phyloP scores from a whole-genome alignment of 306 rosid species.

The Vigna hirtella region DNA sequence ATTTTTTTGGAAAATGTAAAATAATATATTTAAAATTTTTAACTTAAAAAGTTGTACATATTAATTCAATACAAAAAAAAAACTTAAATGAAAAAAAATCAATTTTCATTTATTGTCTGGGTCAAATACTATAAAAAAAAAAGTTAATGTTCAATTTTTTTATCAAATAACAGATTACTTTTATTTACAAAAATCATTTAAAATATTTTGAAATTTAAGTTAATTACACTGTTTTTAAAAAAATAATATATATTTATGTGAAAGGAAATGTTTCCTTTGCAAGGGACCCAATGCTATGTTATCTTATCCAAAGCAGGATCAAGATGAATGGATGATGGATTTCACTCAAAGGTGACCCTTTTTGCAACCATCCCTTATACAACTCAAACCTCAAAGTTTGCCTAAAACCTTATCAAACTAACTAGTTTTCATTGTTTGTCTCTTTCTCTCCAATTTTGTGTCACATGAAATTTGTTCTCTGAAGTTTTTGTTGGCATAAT shows the following conservation, averaged over 20 bases:
- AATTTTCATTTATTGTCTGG: too few relatives aligned
- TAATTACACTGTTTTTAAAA: not conserved
- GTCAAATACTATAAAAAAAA: too few relatives aligned
- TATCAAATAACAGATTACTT: too few relatives aligned
- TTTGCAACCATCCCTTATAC: constrained; percentile 9
- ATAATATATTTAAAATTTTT: too few relatives aligned
- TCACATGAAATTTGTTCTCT: constrained; percentile 45
- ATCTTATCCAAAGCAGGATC: constrained; percentile 43
- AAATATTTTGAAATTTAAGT: too few relatives aligned
- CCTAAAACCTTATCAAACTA: constrained; percentile 45
- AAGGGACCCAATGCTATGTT: constrained; percentile 36
- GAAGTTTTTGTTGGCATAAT: not conserved
- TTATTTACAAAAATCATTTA: too few relatives aligned
- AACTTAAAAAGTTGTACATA: too few relatives aligned
- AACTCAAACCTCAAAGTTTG: constrained; percentile 39
- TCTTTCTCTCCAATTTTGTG: constrained; percentile 27
- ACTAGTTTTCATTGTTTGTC: constrained; percentile 2
- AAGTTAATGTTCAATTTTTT: too few relatives aligned
- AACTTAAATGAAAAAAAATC: too few relatives aligned
- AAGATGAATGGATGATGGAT: constrained; percentile 49
- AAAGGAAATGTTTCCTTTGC: not conserved
- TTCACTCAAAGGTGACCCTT: constrained; percentile 19
- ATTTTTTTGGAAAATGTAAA: too few relatives aligned
- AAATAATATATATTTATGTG: not conserved
- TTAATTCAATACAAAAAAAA: too few relatives aligned